Percentiles rank a stretch among this genome's conserved stretches.
These are phyloP conservation scores for Zarea fungicola DNA, from an alignment of 2,329 filamentous ascomycete genomes.

Conservation along the genomic window DNA sequence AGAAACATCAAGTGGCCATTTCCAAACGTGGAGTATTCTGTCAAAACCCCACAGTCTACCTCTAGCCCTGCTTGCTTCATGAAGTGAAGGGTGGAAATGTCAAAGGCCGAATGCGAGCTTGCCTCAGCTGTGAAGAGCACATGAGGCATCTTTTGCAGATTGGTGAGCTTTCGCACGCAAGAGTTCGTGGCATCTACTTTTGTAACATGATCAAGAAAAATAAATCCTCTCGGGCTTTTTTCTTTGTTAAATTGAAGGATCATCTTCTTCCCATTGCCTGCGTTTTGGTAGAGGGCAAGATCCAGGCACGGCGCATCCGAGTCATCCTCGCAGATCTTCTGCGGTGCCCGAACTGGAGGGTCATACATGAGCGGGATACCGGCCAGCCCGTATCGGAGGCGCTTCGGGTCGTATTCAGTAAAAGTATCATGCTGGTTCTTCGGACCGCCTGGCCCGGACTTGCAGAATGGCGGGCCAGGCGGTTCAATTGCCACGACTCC, in stretches of 20 bases:
- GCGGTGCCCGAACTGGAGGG: conserved; percentile 24
- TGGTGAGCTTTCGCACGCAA: conserved; percentile 34
- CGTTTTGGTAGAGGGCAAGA: neutral
- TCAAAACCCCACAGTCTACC: conserved; percentile 40
- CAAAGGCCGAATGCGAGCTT: conserved; percentile 48
- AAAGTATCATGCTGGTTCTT: conserved; percentile 14
- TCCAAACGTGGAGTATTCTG: conserved; percentile 38
- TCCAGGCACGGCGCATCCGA: neutral
- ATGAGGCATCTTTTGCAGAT: conserved; percentile 43
- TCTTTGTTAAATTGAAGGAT: neutral
- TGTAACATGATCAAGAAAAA: neutral
- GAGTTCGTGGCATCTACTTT: neutral
- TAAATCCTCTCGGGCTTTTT: neutral
- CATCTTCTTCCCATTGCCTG: neutral
- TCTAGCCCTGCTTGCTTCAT: conserved; percentile 46
- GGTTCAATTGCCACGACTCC: conserved; percentile 49
- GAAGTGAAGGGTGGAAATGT: conserved; percentile 49
- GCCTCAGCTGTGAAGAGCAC: conserved; percentile 48
- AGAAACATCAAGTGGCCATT: conserved; percentile 54
- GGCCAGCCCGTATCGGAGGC: conserved; percentile 35
- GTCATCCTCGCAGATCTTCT: neutral
- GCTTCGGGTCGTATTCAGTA: conserved; percentile 22
- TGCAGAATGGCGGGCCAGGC: conserved; percentile 44
- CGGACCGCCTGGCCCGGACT: conserved; percentile 5
- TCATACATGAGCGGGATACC: conserved; percentile 38